A percentile compares a stretch with the other conserved stretches of the same genome.
Conservation (phyloP, 108 stramenopile genomes). For the Conticribra guillardii region DNA sequence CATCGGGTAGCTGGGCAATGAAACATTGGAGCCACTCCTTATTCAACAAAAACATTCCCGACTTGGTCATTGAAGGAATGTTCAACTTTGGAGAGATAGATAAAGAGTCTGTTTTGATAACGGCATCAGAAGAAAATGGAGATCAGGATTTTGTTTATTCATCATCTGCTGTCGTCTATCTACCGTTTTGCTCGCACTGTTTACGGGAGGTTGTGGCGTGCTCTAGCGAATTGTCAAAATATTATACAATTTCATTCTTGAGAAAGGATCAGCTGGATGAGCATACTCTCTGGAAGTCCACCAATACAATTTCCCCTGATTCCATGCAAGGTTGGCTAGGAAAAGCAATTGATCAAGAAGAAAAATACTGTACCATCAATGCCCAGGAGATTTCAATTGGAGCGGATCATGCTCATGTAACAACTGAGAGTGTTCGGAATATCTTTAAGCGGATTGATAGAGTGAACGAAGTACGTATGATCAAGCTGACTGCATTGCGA, state of each 20-base stretch:
- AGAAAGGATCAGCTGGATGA: slow-evolving; percentile 60
- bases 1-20: slow-evolving; percentile 59
- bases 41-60: slow-evolving; percentile 67
- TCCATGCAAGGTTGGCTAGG: slow-evolving; percentile 72
- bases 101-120: slow-evolving; percentile 29
- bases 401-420: slow-evolving; percentile 56
- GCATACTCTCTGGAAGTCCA: slow-evolving; percentile 77
- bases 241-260: slow-evolving; percentile 74
- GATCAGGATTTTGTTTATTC: slow-evolving; percentile 23
- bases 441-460: slow-evolving; percentile 59
- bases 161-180: slow-evolving; percentile 62
- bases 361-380: slow-evolving; percentile 77
- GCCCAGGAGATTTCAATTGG: slow-evolving; percentile 57
- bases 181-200: slow-evolving; percentile 82
- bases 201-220: slow-evolving; percentile 63
- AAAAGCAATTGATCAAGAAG: slow-evolving; percentile 75
- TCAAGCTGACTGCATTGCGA: slow-evolving; percentile 42
- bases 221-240: slow-evolving; percentile 49
- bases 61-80: slow-evolving; percentile 56
- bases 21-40: slow-evolving; percentile 68
- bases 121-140: slow-evolving; percentile 1
- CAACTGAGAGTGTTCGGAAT: slow-evolving; percentile 56
- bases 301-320: slow-evolving; percentile 64
- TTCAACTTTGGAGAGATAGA: slow-evolving; percentile 52
- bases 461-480: slow-evolving; percentile 67